Evolutionary conservation across 2,329 filamentous ascomycete species (phyloP), one percentile per base, ranked within the genome.

Genomic region (Byssoonygena ceratinophila): DNA sequence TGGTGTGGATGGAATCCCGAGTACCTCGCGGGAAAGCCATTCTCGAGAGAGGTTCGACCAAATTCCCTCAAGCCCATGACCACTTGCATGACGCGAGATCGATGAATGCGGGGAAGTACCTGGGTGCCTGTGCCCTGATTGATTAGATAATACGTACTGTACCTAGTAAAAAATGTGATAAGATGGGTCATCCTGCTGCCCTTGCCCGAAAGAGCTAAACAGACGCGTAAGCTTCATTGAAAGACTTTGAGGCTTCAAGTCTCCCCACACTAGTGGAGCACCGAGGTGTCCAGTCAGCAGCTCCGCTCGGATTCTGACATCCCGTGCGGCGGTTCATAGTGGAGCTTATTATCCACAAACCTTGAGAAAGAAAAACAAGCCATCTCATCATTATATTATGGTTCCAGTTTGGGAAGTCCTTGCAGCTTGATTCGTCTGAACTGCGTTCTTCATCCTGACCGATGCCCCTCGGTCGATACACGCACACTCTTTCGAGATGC

Each of bases 161-260:
- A n/a, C n/a, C n/a, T n/a, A n/a, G n/a, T n/a, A n/a, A n/a, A n/a
- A n/a, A n/a, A n/a, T n/a, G n/a, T n/a, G n/a, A n/a, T n/a, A n/a
- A n/a, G n/a, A 7, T 41, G 20, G 31, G 43, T 45, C 43, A 45
- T 45, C 27, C 7, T 37, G 20, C 31, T n/a, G 8, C 32, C 45
- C 45, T 47, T 47, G 7, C 52, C 43, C 2, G 41, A 46, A 46
- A n/a, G 14, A 41, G 46, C 27, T 54, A 39, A 54, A 32, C 44
- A 34, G 47, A 54, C 52, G 52, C 52, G 52, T 54, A 41, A 54
- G 52, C 52, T 54, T 51, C 46, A 46, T 36, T 44, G 14, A 29
- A 18, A 51, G 31, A 46, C 45, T 46, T 44, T 49, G 34, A 41
- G 39, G 25, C 29, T 43, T 50, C 37, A 9, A 12, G 2, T 32